A percentile compares a stretch with the other conserved stretches of the same genome.
Evolutionary conservation across 495 filamentous ascomycete species (phyloP).

Genomic region (Bathelium albidoporum): DNA sequence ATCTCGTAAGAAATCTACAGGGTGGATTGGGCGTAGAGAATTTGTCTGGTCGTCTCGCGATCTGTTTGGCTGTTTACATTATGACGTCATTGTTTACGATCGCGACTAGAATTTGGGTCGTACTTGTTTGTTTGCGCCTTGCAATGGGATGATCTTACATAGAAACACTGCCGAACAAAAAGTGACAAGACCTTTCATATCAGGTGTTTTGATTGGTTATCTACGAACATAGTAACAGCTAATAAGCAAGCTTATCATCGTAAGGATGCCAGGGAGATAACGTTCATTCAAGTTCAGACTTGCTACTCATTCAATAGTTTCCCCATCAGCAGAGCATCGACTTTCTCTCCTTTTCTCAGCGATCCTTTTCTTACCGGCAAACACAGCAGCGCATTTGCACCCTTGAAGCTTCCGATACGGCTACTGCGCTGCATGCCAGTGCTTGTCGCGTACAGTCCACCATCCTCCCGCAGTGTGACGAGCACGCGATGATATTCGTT

Average conservation of each 20-base stretch:
- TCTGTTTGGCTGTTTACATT: background rate
- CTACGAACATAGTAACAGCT: too few species aligned
- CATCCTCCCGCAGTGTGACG: conserved; percentile 51
- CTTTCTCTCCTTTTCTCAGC: conserved; percentile 42
- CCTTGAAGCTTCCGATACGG: conserved; percentile 72
- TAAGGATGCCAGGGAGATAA: too few species aligned
- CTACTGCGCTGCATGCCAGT: conserved; percentile 88
- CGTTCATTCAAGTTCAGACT: background rate
- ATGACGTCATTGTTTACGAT: background rate
- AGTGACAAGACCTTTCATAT: too few species aligned
- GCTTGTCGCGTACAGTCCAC: conserved; percentile 62
- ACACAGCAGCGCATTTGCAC: conserved; percentile 77
- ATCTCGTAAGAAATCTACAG: too few species aligned
- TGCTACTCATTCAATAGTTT: conserved; percentile 20
- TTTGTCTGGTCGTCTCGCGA: background rate
- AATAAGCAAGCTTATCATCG: too few species aligned
- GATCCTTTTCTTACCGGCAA: conserved; percentile 49
- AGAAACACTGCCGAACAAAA: too few species aligned
- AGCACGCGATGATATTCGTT: conserved; percentile 82
- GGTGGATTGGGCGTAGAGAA: too few species aligned
- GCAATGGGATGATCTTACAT: too few species aligned
- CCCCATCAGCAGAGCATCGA: conserved; percentile 57
- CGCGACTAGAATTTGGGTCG: too few species aligned
- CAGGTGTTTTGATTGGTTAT: too few species aligned
- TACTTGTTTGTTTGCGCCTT: too few species aligned